These are phyloP conservation scores for Aspergillus sclerotiicarbonarius DNA, from an alignment of 495 filamentous ascomycete genomes.

Conservation along the genomic window DNA sequence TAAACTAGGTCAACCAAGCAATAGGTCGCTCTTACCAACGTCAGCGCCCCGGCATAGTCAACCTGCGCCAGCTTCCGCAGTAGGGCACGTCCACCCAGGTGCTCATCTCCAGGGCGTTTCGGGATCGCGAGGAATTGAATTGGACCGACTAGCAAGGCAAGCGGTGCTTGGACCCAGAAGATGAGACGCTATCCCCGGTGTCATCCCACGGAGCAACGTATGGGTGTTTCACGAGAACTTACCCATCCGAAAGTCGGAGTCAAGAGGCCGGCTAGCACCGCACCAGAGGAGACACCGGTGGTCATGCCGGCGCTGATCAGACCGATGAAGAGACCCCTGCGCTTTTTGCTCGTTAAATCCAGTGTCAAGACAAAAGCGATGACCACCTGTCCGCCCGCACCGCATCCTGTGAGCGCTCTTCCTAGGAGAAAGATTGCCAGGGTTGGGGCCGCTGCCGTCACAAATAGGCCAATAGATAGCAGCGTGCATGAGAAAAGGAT, in stretches of 20 bases:
- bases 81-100: slow-evolving; percentile 23
- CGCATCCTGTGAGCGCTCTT: slow-evolving; percentile 61
- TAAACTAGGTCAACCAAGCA: slow-evolving; percentile 15
- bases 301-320: slow-evolving; percentile 66
- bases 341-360: slow-evolving; percentile 60
- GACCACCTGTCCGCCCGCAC: slow-evolving; percentile 64
- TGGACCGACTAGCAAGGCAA: slow-evolving; percentile 54
- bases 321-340: slow-evolving; percentile 68
- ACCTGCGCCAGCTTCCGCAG: slow-evolving; percentile 55
- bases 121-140: slow-evolving; percentile 62
- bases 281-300: slow-evolving; percentile 66
- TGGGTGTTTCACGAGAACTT: slow-evolving; percentile 22
- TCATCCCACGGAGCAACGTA: slow-evolving; percentile 2
- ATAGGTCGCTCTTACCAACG: slow-evolving; percentile 48
- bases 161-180: slow-evolving; percentile 65
- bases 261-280: slow-evolving; percentile 65
- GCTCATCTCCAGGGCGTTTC: slow-evolving; percentile 28
- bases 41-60: slow-evolving; percentile 66
- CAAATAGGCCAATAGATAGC: slow-evolving; percentile 58
- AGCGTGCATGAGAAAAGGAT: slow-evolving; percentile 54
- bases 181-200: slow-evolving; percentile 52
- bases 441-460: slow-evolving; percentile 56
- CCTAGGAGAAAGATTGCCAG: slow-evolving; percentile 65
- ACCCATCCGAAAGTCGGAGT: slow-evolving; percentile 67
- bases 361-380: slow-evolving; percentile 67